Evolutionary conservation across 2,329 filamentous ascomycete species (phyloP).

Genomic region (Neofusicoccum cordaticola): DNA sequence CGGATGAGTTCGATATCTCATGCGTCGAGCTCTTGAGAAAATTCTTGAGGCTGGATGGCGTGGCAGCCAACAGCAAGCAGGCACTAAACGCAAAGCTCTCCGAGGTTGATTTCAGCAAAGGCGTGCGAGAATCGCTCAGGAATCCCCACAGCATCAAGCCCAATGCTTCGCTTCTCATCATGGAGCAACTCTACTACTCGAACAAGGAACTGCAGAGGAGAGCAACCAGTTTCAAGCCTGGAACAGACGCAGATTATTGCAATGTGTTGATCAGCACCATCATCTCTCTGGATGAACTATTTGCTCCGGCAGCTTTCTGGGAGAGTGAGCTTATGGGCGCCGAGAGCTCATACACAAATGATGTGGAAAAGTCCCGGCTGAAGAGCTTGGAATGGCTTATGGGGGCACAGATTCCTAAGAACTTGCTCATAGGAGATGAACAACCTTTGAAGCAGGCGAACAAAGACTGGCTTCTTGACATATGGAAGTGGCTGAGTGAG

Average conservation of each 20-base stretch:
- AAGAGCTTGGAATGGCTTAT: too few relatives aligned
- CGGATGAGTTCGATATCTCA: neutral
- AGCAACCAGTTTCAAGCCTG: neutral
- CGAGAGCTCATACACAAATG: too few relatives aligned
- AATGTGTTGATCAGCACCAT: neutral
- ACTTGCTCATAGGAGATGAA: neutral
- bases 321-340: neutral
- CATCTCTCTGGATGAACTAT: neutral
- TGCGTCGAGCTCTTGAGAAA: neutral
- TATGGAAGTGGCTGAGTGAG: neutral
- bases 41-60: neutral
- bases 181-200: too few relatives aligned
- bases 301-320: neutral
- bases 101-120: too few relatives aligned
- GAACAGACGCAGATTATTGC: neutral
- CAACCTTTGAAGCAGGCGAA: too few relatives aligned
- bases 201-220: too few relatives aligned
- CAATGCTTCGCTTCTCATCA: too few relatives aligned
- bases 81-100: too few relatives aligned
- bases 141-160: too few relatives aligned
- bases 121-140: too few relatives aligned
- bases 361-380: too few relatives aligned
- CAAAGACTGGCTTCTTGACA: neutral
- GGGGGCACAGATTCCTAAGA: too few relatives aligned
- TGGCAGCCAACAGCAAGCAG: neutral